Evolutionary conservation across 257 asterid genomes (phyloP), one percentile per base, ranked within the genome.

Genomic region (Orobanche coerulescens): DNA sequence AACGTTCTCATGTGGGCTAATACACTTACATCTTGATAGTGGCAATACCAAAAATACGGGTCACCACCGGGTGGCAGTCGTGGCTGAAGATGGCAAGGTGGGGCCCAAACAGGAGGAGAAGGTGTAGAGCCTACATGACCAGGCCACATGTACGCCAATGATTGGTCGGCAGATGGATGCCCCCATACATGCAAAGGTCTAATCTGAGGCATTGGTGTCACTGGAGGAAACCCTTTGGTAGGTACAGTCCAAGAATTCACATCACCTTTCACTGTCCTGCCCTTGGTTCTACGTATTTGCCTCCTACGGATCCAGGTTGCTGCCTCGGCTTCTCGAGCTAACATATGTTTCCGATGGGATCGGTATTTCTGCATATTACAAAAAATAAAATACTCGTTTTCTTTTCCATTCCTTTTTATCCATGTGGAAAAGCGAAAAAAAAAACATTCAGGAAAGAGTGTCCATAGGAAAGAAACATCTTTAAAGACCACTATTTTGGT

Each of bases 121-220:
- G 66, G 73, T 10, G 76, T 61, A 10, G 81, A 65, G 37, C 76
- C 76, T 61, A 71, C 46, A 73, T 81, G 88, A 65, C 78, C 79
- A 46, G 94, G 94, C 96, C 96, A 89, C 33, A 75, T 61, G 72
- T 80, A 86, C 70, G 78, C 61, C 65, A 82, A 50, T 16, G 95
- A 74, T 57, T 79, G 97, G 84, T 75, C 82, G 61, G 71, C 71
- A 1, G 89, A 75, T 51, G 81, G 79, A 70, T 80, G 91, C 67
- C 97, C 97, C 97, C 97, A 90, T 30, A 90, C 95, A 58, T 87
- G 97, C 56, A 90, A 75, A 58, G 95, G 95, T 76, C 92, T 80
- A 72, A 71, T 73, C 68, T 76, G 93, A 67, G 87, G 76, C 70
- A 73, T 47, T 9, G 84, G 76, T 42, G 87, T 57, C 76, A 78